Conservation (phyloP, 2,329 filamentous ascomycete genomes). For the Septoria petroselini region DNA sequence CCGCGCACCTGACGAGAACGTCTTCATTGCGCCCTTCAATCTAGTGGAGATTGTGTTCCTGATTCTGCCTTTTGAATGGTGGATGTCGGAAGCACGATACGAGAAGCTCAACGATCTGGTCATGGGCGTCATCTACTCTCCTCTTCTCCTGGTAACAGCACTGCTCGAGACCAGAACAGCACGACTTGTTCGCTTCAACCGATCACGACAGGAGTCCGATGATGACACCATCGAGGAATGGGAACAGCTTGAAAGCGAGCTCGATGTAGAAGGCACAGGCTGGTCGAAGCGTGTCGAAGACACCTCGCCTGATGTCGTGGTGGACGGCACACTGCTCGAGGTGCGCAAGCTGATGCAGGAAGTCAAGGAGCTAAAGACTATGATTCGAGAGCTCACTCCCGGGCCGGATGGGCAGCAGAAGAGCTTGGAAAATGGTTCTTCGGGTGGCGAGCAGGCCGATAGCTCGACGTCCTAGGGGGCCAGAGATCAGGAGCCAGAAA, state of each 20-base stretch:
- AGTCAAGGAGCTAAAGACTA: conserved; percentile 45
- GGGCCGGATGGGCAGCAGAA: conserved; percentile 9
- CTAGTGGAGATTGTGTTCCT: conserved; percentile 81
- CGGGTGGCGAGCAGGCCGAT: too few species aligned
- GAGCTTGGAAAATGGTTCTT: background rate
- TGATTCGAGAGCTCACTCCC: conserved; percentile 32
- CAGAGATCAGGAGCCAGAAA: too few species aligned
- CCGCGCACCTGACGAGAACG: conserved; percentile 93
- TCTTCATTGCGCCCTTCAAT: conserved; percentile 95
- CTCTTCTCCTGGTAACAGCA: conserved; percentile 75
- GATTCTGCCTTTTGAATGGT: conserved; percentile 87
- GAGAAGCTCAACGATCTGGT: conserved; percentile 81
- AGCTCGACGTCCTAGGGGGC: too few species aligned
- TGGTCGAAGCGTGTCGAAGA: conserved; percentile 77
- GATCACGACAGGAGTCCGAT: conserved; percentile 77
- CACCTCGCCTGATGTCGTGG: conserved; percentile 77
- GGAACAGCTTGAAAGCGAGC: conserved; percentile 72
- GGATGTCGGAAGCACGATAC: conserved; percentile 73
- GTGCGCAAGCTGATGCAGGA: conserved; percentile 45
- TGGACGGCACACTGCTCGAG: conserved; percentile 72
- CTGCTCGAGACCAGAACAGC: conserved; percentile 50
- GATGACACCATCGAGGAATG: conserved; percentile 88
- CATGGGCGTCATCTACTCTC: conserved; percentile 82
- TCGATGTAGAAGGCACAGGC: conserved; percentile 78
- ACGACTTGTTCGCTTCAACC: conserved; percentile 55